These are phyloP conservation scores for Lathyrus aphaca DNA, from an alignment of 306 rosid genomes.

Conservation along the genomic window DNA sequence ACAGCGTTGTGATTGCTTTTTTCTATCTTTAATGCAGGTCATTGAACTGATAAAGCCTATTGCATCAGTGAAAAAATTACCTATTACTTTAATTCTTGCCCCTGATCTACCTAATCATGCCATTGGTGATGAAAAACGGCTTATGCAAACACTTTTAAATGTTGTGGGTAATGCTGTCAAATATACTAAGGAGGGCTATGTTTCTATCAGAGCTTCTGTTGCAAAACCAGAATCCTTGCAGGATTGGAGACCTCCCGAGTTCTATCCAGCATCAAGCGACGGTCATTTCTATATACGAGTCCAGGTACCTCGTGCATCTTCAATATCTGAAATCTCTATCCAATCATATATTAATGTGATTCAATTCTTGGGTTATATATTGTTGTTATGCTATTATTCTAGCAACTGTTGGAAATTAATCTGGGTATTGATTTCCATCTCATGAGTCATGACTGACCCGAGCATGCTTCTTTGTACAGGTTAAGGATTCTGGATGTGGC, in stretches of 20 bases:
- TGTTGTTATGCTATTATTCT: background rate
- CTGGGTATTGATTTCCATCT: conserved; percentile 10
- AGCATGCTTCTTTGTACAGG: conserved; percentile 54
- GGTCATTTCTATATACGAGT: conserved; percentile 72
- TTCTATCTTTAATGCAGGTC: conserved; percentile 51
- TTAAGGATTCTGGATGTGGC: conserved; percentile 93
- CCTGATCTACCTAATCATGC: conserved; percentile 80
- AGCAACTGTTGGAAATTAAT: conserved; percentile 16
- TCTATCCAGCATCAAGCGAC: conserved; percentile 66
- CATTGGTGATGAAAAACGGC: conserved; percentile 80
- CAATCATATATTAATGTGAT: conserved; percentile 9
- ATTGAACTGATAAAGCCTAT: conserved; percentile 74
- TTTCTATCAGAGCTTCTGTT: conserved; percentile 73
- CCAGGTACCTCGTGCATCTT: conserved; percentile 55
- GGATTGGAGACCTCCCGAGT: conserved; percentile 78
- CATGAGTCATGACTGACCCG: conserved; percentile 21
- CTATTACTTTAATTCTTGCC: conserved; percentile 66
- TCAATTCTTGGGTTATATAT: background rate
- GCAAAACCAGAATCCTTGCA: conserved; percentile 76
- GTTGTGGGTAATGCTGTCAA: conserved; percentile 88
- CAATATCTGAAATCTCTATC: conserved; percentile 22
- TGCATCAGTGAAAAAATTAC: conserved; percentile 80
- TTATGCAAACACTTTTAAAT: conserved; percentile 74
- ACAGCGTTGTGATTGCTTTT: conserved; percentile 7
- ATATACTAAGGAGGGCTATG: conserved; percentile 82